Percentiles rank a stretch among this genome's conserved stretches.
These are phyloP conservation scores for Raphidocelis subcapitata DNA, from an alignment of 139 green algal genomes.

Conservation along the genomic window DNA sequence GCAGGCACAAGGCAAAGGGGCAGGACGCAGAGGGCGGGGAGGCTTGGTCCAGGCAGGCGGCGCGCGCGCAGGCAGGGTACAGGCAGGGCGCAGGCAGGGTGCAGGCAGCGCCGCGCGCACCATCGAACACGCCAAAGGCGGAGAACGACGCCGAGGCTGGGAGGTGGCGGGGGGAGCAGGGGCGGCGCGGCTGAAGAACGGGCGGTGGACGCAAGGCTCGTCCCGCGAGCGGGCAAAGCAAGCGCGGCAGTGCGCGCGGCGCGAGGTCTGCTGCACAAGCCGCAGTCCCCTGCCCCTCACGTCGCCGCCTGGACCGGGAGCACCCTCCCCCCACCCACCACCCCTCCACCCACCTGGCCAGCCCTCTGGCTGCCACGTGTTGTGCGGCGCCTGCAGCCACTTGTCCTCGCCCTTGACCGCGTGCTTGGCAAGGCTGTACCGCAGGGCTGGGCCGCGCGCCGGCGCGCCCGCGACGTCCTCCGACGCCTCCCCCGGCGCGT, in stretches of 20 bases:
- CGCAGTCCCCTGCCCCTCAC: no score
- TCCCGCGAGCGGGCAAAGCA: not conserved
- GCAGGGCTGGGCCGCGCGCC: conserved; percentile 26
- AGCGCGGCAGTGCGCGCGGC: not conserved
- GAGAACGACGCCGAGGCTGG: conserved; percentile 29
- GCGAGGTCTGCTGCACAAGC: not conserved
- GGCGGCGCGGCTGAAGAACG: not conserved
- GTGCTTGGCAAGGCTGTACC: conserved; percentile 26
- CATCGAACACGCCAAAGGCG: conserved; percentile 61
- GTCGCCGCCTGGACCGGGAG: not conserved
- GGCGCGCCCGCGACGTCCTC: conserved; percentile 7
- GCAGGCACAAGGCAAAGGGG: no score
- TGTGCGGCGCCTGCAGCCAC: conserved; percentile 27
- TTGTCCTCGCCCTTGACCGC: conserved; percentile 50
- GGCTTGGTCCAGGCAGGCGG: not conserved
- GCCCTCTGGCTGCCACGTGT: conserved; percentile 30
- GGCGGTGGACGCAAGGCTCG: not conserved
- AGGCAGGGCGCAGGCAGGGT: no score
- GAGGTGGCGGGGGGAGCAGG: not conserved
- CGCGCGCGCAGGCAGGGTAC: conserved; percentile 24
- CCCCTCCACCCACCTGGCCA: conserved; percentile 12
- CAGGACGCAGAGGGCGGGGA: no score
- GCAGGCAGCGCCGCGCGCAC: no score
- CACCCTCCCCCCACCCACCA: not conserved
- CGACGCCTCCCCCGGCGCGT: not conserved